phyloP scores from a whole-genome alignment of 768 basidiomycete genomes.

The Calocera viscosa region DNA sequence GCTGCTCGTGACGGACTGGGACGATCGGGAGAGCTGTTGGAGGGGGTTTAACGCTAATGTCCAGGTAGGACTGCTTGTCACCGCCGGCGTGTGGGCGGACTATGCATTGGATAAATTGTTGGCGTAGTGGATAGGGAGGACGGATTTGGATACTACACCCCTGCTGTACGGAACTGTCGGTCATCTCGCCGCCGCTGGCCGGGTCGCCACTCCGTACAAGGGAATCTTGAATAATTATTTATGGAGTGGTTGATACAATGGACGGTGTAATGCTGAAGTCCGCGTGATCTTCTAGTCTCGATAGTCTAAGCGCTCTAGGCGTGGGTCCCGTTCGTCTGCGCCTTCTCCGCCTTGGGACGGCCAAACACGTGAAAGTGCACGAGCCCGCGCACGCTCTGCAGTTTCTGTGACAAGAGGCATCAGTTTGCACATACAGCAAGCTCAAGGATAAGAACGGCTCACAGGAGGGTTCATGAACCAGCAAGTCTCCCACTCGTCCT shows the following conservation, averaged over 20 bases:
- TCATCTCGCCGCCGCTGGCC: too few species aligned
- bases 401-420: constrained; percentile 36
- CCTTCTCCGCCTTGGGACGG: constrained; percentile 32
- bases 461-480: constrained; percentile 89
- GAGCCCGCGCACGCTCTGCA: constrained; percentile 70
- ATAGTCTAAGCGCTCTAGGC: neutral
- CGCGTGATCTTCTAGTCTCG: too few species aligned
- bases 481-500: constrained; percentile 72
- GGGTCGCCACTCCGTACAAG: too few species aligned
- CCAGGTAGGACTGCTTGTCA: constrained; percentile 77
- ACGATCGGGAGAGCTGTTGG: constrained; percentile 73
- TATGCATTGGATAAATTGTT: constrained; percentile 30
- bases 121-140: too few species aligned
- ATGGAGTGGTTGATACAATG: too few species aligned
- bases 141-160: too few species aligned
- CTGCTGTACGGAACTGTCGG: too few species aligned
- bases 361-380: constrained; percentile 86
- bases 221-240: too few species aligned
- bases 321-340: neutral
- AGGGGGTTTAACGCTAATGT: constrained; percentile 77
- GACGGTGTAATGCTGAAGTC: too few species aligned
- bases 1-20: constrained; percentile 60
- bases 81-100: constrained; percentile 67
- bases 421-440: neutral
- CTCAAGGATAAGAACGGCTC: constrained; percentile 23